Evolutionary conservation across 1,284 basidiomycete species (phyloP), one percentile per base, ranked within the genome.

Genomic region (Trichosporon inkin): DNA sequence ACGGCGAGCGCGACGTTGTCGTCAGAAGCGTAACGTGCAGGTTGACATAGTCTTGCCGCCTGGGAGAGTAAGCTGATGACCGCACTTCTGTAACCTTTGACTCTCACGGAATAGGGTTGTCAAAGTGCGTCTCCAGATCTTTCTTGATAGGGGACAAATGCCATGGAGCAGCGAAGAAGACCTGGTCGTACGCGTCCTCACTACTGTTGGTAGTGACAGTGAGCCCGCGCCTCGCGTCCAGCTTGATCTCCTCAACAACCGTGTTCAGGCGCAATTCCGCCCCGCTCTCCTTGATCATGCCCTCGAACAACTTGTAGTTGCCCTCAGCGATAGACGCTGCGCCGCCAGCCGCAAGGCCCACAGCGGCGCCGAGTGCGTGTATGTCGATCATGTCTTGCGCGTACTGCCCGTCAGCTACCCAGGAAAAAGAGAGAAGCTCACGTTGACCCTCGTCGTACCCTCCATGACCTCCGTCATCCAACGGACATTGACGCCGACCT

Each of bases 11-110:
- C 1, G 86, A 81, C 3, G 85, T 87, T 1, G 95, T 98, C 13
- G 88, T 84, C 51, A 98, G 80, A 16, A 95, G 83, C 7, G 95
- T 96, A 54, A 96, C 92, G 72, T 96, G 89, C 4, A 98, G 84
- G 62, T 83, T 84, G 32, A 93, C 84, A 71, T 95, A 97, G 13
- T 85, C 84, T 65, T 88, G 86, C 19, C 59, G 35, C 13, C 71
- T 75, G 59, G 11, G 6, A n/a, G n/a, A n/a, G n/a, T n/a, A n/a
- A n/a, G n/a, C n/a, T n/a, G n/a, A n/a, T n/a, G n/a, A n/a, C n/a
- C n/a, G n/a, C n/a, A n/a, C n/a, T n/a, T n/a, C n/a, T 41, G 55
- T 66, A 16, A 65, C 56, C 39, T 32, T 4, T 51, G 11, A 20
- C 14, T 2, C 66, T 20, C 35, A 68, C 65, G 63, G 64, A 53